Evolutionary conservation across 2,329 filamentous ascomycete species (phyloP).

Genomic region (Exophiala sideris): DNA sequence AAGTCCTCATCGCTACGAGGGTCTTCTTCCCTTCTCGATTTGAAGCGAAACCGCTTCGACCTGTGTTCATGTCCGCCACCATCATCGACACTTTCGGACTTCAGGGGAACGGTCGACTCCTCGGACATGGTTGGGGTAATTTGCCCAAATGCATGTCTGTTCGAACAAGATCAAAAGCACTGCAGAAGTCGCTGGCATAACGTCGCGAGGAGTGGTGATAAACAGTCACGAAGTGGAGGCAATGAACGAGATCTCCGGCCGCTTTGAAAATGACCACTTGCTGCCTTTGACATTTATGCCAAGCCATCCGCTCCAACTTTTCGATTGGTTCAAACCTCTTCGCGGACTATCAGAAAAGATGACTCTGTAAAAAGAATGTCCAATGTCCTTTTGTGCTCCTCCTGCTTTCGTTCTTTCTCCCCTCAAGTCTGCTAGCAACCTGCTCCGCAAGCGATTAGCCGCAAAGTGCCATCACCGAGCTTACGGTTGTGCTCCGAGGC

Average conservation of each 20-base stretch:
- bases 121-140: constrained; percentile 5
- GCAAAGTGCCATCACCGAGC: too few relatives aligned
- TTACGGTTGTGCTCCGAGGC: too few relatives aligned
- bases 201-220: neutral
- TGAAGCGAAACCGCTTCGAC: constrained; percentile 27
- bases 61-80: neutral
- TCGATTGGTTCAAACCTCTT: constrained; percentile 11
- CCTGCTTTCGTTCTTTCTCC: neutral
- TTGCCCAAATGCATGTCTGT: neutral
- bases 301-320: constrained; percentile 19
- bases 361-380: constrained; percentile 16
- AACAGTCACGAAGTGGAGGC: neutral
- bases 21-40: constrained; percentile 12
- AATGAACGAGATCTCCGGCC: constrained; percentile 12
- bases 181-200: too few relatives aligned
- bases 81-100: neutral
- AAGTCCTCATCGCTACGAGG: neutral
- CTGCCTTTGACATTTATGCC: constrained; percentile 2
- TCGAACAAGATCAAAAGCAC: neutral
- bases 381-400: neutral
- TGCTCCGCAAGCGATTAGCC: neutral
- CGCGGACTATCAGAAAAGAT: neutral
- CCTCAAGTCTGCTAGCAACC: neutral
- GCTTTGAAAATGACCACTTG: too few relatives aligned
- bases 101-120: neutral